Evolutionary conservation across 805 yeast genomes (phyloP).

Genomic region (Tanozyma kutaoensis): DNA sequence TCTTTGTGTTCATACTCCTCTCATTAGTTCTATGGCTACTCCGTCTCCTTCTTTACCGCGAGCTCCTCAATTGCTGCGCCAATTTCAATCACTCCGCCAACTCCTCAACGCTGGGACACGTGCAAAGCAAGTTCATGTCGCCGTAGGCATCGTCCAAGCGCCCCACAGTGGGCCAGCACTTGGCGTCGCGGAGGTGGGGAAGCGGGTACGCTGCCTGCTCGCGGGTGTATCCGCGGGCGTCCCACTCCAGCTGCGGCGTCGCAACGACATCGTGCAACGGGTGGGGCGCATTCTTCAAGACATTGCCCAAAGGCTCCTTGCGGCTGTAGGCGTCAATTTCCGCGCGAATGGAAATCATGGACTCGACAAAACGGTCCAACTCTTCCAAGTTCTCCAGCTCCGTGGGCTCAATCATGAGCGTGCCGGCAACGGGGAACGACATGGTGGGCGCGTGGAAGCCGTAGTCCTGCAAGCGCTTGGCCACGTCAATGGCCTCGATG

Average conservation of each 20-base stretch:
- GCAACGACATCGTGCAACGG: conserved; percentile 64
- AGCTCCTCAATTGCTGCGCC: too few species aligned
- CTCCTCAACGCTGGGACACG: conserved; percentile 82
- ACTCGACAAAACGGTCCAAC: conserved; percentile 79
- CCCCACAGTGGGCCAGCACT: conserved; percentile 93
- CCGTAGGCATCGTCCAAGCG: conserved; percentile 93
- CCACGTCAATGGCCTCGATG: conserved; percentile 90
- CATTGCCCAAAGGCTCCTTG: conserved; percentile 52
- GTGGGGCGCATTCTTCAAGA: conserved; percentile 88
- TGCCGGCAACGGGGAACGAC: conserved; percentile 98
- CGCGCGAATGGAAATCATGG: conserved; percentile 68
- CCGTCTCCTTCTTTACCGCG: too few species aligned
- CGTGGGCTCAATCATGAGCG: conserved; percentile 96
- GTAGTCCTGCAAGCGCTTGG: conserved; percentile 93
- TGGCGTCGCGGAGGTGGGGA: conserved; percentile 54
- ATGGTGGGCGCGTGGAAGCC: conserved; percentile 98
- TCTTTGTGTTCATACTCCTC: too few species aligned
- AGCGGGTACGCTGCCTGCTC: conserved; percentile 91
- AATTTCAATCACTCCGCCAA: conserved; percentile 38
- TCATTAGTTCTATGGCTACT: too few species aligned
- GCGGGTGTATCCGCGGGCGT: conserved; percentile 74
- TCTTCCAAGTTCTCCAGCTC: conserved; percentile 86
- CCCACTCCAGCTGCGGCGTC: conserved; percentile 59
- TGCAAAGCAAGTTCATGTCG: conserved; percentile 83
- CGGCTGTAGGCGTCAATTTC: conserved; percentile 68